Base-by-base conservation (phyloP, 306 rosid genomes). In the Vicia faba region DNA sequence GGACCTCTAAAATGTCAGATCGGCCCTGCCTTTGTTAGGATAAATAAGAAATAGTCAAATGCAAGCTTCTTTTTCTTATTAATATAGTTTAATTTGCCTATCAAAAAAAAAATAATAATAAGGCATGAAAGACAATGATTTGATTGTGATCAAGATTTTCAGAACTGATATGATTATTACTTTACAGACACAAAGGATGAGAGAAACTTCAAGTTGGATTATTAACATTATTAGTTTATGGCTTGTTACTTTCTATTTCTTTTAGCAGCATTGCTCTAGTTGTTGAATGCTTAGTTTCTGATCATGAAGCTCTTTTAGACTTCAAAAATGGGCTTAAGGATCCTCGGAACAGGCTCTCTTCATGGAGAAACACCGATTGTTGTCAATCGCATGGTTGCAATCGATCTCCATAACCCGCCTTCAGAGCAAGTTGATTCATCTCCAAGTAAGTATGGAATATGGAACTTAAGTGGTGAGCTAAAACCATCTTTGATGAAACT, bases 241-340 rank as follows among this genome's bases (percentile, higher is more conserved):
- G 56, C 5, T 51, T 65, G 1, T 12, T 72, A 31, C 5, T 16
- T 29, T 0, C 28, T 25, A 57, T 60, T 25, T 45, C 14, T 43
- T 43, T 19, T 66, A 16, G 15, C 8, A 61, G 16, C 36, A 44
- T 33, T 56, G 67, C 60, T 20, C 67, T 35, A 40, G 18, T 58
- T 13, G 41, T 11, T 25, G 39, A 7, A 18, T 83, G 86, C 64
- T 14, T 50, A 31, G 65, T 75, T n/a, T 59, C 70, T 2, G 75
- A 80, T 18, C 11, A 63, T 58, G 84, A 76, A 20, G 82, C 84
- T 43, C 78, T 83, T 4, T 11, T 70, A 26, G 74, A 79, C 65
- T 86, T 81, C 74, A 83, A 68, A 72, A 19, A 29, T 18, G 91
- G 23, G 35, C 75, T 85, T 26, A 10, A 66, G 13, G 91, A 78